phyloP scores from a whole-genome alignment of 768 basidiomycete genomes.

The Lactarius deliciosus region DNA sequence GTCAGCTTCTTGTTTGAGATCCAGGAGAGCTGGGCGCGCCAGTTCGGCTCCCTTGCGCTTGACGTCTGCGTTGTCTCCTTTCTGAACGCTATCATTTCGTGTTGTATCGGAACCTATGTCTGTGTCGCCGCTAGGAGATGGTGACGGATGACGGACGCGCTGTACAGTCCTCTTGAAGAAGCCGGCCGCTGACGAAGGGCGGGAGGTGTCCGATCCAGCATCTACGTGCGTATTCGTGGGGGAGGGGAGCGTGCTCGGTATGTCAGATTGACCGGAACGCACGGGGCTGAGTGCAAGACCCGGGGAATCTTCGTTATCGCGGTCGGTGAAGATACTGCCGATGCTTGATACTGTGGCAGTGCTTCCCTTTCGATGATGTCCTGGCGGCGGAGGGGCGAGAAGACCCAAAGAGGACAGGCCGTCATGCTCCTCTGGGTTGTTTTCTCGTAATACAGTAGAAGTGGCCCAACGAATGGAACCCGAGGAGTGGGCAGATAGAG shows the following conservation, averaged over 20 bases:
- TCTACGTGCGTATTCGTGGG: constrained; percentile 43
- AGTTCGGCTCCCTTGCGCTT: constrained; percentile 19
- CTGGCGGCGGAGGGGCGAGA: constrained; percentile 40
- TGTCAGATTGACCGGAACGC: constrained; percentile 36
- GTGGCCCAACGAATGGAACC: constrained; percentile 62
- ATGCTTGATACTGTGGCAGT: constrained; percentile 53
- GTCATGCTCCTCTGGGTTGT: constrained; percentile 57
- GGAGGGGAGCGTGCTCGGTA: constrained; percentile 38
- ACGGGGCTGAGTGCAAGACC: constrained; percentile 29
- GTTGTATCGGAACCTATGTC: constrained; percentile 14
- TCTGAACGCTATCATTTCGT: constrained; percentile 30
- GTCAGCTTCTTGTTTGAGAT: constrained; percentile 43
- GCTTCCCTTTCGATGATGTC: constrained; percentile 57
- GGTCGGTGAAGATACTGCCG: constrained; percentile 47
- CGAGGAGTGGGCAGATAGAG: constrained; percentile 53
- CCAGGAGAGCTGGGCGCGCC: constrained; percentile 33
- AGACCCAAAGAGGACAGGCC: constrained; percentile 55
- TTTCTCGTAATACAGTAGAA: constrained; percentile 61
- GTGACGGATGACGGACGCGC: constrained; percentile 16
- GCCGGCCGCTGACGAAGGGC: constrained; percentile 33
- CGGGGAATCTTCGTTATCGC: constrained; percentile 29
- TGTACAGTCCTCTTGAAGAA: constrained; percentile 21
- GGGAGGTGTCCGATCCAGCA: constrained; percentile 36
- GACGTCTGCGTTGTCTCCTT: constrained; percentile 26
- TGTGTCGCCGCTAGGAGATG: constrained; percentile 29